Evolutionary conservation across 2,329 filamentous ascomycete species (phyloP).

Genomic region (Trichoderma atroviride): DNA sequence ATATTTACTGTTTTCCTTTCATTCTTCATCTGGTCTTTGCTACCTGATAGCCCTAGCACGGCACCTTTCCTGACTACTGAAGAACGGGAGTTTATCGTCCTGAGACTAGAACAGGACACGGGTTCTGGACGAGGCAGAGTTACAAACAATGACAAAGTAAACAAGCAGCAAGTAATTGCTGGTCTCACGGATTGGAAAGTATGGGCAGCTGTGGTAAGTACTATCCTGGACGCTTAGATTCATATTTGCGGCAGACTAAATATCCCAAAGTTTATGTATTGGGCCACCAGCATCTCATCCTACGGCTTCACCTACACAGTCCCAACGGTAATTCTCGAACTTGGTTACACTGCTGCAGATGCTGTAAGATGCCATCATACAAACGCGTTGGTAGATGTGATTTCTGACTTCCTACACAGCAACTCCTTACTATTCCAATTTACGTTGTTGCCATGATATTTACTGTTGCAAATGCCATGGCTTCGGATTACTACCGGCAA

Average conservation of each 20-base stretch:
- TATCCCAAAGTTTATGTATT: background rate
- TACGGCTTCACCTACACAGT: background rate
- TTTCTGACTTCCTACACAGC: background rate
- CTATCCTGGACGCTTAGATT: background rate
- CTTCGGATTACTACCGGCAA: conserved; percentile 3
- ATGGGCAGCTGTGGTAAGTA: background rate
- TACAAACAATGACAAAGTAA: background rate
- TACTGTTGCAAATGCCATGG: background rate
- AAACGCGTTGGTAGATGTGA: background rate
- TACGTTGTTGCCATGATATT: conserved; percentile 13
- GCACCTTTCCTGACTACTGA: background rate
- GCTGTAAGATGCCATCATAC: background rate
- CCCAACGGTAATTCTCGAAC: background rate
- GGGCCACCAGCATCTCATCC: background rate
- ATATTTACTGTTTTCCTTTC: conserved; percentile 62
- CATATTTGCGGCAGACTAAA: background rate
- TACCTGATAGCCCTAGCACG: conserved; percentile 71
- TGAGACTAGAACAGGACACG: background rate
- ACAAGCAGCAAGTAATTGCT: background rate
- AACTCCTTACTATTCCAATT: conserved; percentile 16
- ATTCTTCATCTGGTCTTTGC: conserved; percentile 66
- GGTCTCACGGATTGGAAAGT: conserved; percentile 41
- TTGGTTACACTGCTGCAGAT: background rate
- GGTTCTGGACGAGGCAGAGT: background rate
- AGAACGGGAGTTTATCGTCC: background rate